Conservation (phyloP, 2,329 filamentous ascomycete genomes). For the Aspergillus pseudotamarii region DNA sequence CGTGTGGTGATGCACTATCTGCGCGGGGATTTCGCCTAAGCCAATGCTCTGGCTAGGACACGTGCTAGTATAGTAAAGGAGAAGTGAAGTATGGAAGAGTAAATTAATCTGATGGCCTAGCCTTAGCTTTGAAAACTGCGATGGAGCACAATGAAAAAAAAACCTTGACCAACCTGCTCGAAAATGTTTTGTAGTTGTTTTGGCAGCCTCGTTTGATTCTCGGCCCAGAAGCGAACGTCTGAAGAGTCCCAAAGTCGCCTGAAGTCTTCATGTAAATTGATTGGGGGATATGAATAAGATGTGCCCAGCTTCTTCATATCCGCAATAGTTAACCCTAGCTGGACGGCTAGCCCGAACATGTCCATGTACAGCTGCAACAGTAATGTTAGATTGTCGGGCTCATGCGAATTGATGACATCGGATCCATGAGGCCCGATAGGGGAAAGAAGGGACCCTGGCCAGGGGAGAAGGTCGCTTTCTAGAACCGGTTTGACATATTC, state of each 20-base stretch:
- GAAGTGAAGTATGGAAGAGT: slow-evolving; percentile 53
- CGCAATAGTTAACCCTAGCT: slow-evolving; percentile 48
- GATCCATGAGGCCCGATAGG: slow-evolving; percentile 37
- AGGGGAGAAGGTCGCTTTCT: slow-evolving; percentile 52
- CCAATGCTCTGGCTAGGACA: slow-evolving; percentile 52
- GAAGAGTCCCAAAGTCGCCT: slow-evolving; percentile 42
- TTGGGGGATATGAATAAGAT: slow-evolving; percentile 25
- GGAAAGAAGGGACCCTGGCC: slow-evolving; percentile 41
- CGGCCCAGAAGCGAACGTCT: slow-evolving; percentile 37
- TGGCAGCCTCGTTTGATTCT: slow-evolving; percentile 41
- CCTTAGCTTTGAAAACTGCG: not conserved
- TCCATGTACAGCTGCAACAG: slow-evolving; percentile 51
- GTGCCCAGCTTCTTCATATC: slow-evolving; percentile 42
- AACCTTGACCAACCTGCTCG: slow-evolving; percentile 45
- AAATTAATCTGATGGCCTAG: slow-evolving; percentile 29
- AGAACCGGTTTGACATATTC: slow-evolving; percentile 54
- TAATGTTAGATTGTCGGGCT: slow-evolving; percentile 40
- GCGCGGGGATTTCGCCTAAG: slow-evolving; percentile 38
- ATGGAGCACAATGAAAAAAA: not conserved
- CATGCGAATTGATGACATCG: slow-evolving; percentile 41
- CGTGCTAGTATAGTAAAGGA: slow-evolving; percentile 59
- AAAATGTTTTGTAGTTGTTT: slow-evolving; percentile 41
- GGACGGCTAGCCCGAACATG: slow-evolving; percentile 48
- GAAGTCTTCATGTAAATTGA: slow-evolving; percentile 37
- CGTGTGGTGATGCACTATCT: slow-evolving; percentile 50